A percentile compares a stretch with the other conserved stretches of the same genome.
Evolutionary conservation across 306 rosid genomes (phyloP).

Genomic region (Carpinus fangiana): DNA sequence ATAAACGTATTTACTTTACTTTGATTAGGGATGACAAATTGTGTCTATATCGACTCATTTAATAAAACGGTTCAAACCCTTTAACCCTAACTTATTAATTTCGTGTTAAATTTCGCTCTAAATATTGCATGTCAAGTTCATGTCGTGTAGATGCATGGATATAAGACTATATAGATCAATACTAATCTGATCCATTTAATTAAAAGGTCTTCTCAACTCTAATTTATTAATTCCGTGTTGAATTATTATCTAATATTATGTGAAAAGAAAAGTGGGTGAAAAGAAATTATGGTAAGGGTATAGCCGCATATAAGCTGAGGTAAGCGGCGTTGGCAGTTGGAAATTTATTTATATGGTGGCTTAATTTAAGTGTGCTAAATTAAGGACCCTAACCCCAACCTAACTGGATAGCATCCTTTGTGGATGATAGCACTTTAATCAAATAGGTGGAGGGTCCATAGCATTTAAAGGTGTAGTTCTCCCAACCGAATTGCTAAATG

Average conservation of each 20-base stretch:
- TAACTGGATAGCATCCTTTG: not conserved
- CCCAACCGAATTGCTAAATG: not conserved
- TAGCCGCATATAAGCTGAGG: not conserved
- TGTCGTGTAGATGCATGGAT: too few relatives aligned
- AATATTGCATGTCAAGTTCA: too few relatives aligned
- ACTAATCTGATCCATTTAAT: too few relatives aligned
- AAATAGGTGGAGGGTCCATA: not conserved
- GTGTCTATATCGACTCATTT: too few relatives aligned
- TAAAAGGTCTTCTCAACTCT: too few relatives aligned
- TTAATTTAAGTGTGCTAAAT: not conserved
- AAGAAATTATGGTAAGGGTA: not conserved
- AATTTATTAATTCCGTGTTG: too few relatives aligned
- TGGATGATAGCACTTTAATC: not conserved
- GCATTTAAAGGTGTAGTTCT: not conserved
- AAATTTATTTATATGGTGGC: not conserved
- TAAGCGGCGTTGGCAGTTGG: not conserved
- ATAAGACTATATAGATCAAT: too few relatives aligned
- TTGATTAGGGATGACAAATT: too few relatives aligned
- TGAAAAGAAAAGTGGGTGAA: not conserved
- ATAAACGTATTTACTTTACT: too few relatives aligned
- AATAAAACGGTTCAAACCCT: too few relatives aligned
- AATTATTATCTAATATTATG: not conserved
- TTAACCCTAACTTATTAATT: too few relatives aligned
- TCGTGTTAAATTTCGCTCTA: too few relatives aligned
- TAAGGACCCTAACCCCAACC: not conserved